Percentiles rank a stretch among this genome's conserved stretches.
Evolutionary conservation across 371 early-diverging fungal genomes (phyloP).

Genomic region (Spraguea lophii): DNA sequence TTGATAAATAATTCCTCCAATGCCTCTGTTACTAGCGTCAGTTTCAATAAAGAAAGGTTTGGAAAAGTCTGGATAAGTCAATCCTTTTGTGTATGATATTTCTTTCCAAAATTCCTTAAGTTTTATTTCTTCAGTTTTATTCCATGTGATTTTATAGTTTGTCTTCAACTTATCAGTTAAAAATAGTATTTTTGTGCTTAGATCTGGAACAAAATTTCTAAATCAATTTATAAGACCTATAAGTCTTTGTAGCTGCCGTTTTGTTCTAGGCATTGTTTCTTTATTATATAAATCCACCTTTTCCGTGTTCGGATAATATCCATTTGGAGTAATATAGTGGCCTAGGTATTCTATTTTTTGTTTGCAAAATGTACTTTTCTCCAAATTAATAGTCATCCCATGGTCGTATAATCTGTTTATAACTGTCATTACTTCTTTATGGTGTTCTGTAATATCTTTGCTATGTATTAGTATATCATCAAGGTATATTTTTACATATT

Average conservation of each 20-base stretch:
- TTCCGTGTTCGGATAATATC: too few species aligned
- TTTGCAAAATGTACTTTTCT: too few species aligned
- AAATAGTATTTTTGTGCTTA: not conserved
- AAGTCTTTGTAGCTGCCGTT: constrained; percentile 45
- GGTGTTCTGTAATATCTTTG: constrained; percentile 46
- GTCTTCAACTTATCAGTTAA: constrained; percentile 3
- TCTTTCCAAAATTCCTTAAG: not conserved
- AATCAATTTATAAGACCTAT: constrained; percentile 49
- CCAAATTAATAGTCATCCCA: too few species aligned
- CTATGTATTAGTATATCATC: constrained; percentile 51
- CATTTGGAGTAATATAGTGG: too few species aligned
- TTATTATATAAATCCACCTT: too few species aligned
- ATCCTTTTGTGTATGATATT: not conserved
- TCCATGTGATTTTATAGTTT: not conserved
- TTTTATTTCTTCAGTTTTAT: not conserved
- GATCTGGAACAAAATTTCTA: constrained; percentile 43
- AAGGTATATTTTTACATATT: constrained; percentile 43
- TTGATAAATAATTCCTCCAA: constrained; percentile 47
- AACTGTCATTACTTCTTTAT: too few species aligned
- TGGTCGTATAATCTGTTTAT: too few species aligned
- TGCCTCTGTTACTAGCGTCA: constrained; percentile 47
- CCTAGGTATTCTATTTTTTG: too few species aligned
- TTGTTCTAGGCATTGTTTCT: constrained; percentile 22
- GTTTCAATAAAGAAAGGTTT: constrained; percentile 33
- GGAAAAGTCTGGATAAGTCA: not conserved